phyloP scores from a whole-genome alignment of 768 basidiomycete species.

The Chlorophyllum brunneum region DNA sequence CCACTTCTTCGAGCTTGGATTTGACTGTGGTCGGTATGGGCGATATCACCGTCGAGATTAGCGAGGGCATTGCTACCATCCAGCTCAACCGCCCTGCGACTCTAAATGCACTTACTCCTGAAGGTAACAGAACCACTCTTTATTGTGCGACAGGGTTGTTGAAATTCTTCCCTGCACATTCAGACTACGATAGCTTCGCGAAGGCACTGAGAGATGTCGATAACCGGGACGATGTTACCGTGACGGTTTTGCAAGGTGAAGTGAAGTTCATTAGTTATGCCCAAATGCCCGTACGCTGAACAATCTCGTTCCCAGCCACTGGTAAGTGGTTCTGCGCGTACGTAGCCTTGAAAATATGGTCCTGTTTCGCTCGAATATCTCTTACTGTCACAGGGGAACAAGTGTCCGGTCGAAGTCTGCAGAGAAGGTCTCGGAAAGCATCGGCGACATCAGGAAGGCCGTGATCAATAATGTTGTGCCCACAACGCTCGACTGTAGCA shows the following conservation, averaged over 20 bases:
- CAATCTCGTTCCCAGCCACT: conserved; percentile 36
- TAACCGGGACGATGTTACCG: conserved; percentile 53
- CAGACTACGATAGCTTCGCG: conserved; percentile 64
- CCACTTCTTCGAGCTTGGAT: no score
- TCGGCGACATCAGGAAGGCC: conserved; percentile 38
- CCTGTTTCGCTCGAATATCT: background rate
- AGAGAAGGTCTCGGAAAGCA: conserved; percentile 10
- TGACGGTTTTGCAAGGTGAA: conserved; percentile 67
- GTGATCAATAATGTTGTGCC: conserved; percentile 43
- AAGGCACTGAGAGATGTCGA: conserved; percentile 56
- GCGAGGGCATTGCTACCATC: conserved; percentile 62
- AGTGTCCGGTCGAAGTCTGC: conserved; percentile 38
- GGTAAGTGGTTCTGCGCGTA: conserved; percentile 77
- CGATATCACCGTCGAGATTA: conserved; percentile 41
- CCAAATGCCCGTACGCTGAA: background rate
- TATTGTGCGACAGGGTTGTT: background rate
- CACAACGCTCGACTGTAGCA: conserved; percentile 56
- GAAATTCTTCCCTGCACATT: background rate
- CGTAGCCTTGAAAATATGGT: conserved; percentile 20
- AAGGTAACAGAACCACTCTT: conserved; percentile 30
- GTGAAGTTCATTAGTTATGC: background rate
- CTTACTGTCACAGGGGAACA: conserved; percentile 44
- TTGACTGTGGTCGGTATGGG: conserved; percentile 1
- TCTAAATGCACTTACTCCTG: conserved; percentile 55
- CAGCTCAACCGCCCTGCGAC: conserved; percentile 58